Evolutionary conservation across 176 grass and related monocot genomes (phyloP).

Genomic region (Carex myosuroides): DNA sequence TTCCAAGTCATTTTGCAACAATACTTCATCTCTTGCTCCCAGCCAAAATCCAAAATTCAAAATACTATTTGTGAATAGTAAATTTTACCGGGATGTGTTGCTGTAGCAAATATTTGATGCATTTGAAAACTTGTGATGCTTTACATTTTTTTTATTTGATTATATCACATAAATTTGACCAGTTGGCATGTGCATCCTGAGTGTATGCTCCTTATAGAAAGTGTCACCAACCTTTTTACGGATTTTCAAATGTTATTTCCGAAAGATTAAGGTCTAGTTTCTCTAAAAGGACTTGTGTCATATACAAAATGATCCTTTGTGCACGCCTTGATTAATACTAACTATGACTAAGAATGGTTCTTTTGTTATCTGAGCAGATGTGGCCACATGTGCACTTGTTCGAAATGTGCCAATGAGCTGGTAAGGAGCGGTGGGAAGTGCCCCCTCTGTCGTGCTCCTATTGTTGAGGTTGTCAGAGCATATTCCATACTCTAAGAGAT

Average conservation of each 20-base stretch:
- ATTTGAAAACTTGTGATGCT: not conserved
- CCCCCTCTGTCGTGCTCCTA: conserved; percentile 86
- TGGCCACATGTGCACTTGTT: conserved; percentile 98
- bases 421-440: conserved; percentile 80
- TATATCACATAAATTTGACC: not conserved
- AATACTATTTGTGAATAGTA: not conserved
- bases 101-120: not conserved
- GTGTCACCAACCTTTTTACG: not conserved
- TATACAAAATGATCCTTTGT: not conserved
- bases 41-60: conserved; percentile 4
- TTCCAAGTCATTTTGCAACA: not conserved
- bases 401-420: conserved; percentile 90
- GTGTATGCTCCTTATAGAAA: not conserved
- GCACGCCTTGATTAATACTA: not conserved
- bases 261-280: not conserved
- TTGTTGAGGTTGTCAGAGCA: conserved; percentile 82
- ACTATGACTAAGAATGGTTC: not conserved
- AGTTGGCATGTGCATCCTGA: not conserved
- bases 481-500: conserved; percentile 60
- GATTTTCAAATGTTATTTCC: not conserved
- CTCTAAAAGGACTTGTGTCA: not conserved
- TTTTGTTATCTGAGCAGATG: conserved; percentile 44
- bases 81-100: not conserved
- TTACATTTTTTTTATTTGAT: not conserved
- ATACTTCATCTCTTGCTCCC: not conserved